Base-by-base conservation (phyloP, 2,329 filamentous ascomycete genomes). In the Paraconiothyrium sp. region DNA sequence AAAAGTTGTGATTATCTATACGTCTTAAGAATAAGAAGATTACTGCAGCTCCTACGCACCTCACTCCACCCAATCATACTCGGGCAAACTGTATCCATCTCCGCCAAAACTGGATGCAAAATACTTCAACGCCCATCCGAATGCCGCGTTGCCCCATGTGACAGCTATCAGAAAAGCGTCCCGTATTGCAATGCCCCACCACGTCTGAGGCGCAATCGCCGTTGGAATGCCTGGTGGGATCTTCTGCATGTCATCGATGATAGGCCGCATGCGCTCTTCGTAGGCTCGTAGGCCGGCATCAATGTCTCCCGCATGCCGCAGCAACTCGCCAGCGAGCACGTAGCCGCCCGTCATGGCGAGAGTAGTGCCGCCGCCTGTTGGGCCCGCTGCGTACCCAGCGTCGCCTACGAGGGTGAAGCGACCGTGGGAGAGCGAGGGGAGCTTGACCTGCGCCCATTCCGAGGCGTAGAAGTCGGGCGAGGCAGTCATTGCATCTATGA, bases 401-500 rank as follows among this genome's bases (percentile, higher is more conserved):
- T 80, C 78, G 9, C 77, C 78, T 4, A 78, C 63, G 10, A 79
- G 65, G 1, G 61, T 76, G 22, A 72, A 65, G 2, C 75, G 73
- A 4, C 72, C 72, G 8, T 61, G 63, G 4, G 68, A 69, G 70
- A 73, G 75, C 8, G 58, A 35, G 7, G 67, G 59, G 24, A 79
- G 59, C 47, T 73, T 74, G 48, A 63, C 69, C 49, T 79, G 73
- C 13, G 68, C 72, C 8, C 76, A 59, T 24, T 78, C 74, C 16
- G 78, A 72, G 58, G 74, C 79, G 67, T 83, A 83, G 65, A 82
- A 83, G 58, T 83, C 76, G 0, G 77, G 64, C 0, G 78, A 67
- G 2, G 66, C 63, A 24, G 73, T 63, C 76, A 83, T 78, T 1
- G 65, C 77, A 9, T 73, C 56, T 0, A 82, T 41, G 4, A 80